These are phyloP conservation scores for Rhodotorula babjevae DNA, from an alignment of 768 basidiomycete species.

Conservation along the genomic window DNA sequence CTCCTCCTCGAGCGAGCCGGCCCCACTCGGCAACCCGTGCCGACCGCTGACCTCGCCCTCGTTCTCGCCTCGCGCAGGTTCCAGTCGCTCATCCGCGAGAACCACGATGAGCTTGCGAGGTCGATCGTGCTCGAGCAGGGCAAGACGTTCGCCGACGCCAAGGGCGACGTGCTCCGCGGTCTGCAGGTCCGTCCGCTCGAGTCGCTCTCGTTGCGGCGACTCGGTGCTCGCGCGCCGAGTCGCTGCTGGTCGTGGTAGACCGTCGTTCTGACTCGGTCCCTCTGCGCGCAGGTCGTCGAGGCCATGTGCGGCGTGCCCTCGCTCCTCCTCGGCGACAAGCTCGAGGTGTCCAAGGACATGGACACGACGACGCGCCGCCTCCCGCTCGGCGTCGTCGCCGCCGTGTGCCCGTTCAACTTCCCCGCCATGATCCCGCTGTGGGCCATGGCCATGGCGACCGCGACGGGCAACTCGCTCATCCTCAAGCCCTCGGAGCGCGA, in stretches of 20 bases:
- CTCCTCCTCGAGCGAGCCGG: too few species aligned
- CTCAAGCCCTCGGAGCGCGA: conserved; percentile 95
- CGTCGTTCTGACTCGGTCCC: too few species aligned
- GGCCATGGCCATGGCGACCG: conserved; percentile 75
- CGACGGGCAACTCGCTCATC: conserved; percentile 88
- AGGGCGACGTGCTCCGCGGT: conserved; percentile 88
- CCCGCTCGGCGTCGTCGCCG: conserved; percentile 78
- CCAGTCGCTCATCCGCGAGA: conserved; percentile 76
- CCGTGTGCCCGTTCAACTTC: conserved; percentile 58
- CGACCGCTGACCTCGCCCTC: background rate
- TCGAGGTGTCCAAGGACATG: conserved; percentile 94
- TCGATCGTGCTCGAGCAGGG: conserved; percentile 62
- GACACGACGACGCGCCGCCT: conserved; percentile 74
- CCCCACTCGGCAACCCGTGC: background rate
- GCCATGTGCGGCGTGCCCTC: conserved; percentile 71
- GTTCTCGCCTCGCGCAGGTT: conserved; percentile 54
- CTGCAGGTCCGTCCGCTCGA: conserved; percentile 46
- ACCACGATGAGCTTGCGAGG: conserved; percentile 73
- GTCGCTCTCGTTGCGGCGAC: background rate
- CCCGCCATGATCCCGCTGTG: conserved; percentile 85
- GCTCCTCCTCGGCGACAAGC: conserved; percentile 78
- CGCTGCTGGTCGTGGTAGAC: conserved; percentile 53
- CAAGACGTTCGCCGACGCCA: conserved; percentile 89
- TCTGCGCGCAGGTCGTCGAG: conserved; percentile 52
- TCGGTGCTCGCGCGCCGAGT: conserved; percentile 73